Evolutionary conservation across 192 early-diverging fungal species (phyloP), one percentile per base, ranked within the genome.

Genomic region (Coemansia sp.): DNA sequence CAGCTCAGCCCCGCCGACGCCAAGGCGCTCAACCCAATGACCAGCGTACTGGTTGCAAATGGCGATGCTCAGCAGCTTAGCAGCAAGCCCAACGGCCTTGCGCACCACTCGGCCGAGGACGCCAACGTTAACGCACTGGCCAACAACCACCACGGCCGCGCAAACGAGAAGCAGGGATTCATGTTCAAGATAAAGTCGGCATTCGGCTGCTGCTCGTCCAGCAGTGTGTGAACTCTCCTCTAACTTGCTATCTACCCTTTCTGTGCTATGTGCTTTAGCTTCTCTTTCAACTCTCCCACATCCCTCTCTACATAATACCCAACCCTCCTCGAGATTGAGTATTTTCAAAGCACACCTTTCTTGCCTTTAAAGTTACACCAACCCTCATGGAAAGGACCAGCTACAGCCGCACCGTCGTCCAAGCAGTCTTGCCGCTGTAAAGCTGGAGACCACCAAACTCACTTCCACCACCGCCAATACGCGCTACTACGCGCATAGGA

Each of bases 121-220:
- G 73, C 74, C 46, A 67, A 66, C 36, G 36, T 71, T 27, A 54
- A 43, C 40, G 36, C 39, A 1, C 68, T 67, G 19, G 32, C 55
- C 9, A 43, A 55, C 56, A 56, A 46, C 52, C 39, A 66, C 33
- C 22, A 44, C 27, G 39, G 58, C 37, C 67, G 62, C 24, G 55
- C 59, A 2, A 63, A 77, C 44, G 74, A 71, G 57, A 77, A 77
- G 68, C 74, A 77, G 18, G 74, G 74, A 7, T 36, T 77, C 22
- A 77, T 77, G 74, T 77, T 77, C 44, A 77, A 77, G 74, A 63
- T 77, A 50, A 77, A 71, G 62, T 71, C 74, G 61, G 74, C 65
- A 26, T 80, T 74, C 56, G 65, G 68, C 26, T 80, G 72, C 64
- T 71, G 72, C 58, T 70, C 67, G 42, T 73, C 67, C 4, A 67